Evolutionary conservation across 192 early-diverging fungal species (phyloP).

Genomic region (Backusella mclennaniae): DNA sequence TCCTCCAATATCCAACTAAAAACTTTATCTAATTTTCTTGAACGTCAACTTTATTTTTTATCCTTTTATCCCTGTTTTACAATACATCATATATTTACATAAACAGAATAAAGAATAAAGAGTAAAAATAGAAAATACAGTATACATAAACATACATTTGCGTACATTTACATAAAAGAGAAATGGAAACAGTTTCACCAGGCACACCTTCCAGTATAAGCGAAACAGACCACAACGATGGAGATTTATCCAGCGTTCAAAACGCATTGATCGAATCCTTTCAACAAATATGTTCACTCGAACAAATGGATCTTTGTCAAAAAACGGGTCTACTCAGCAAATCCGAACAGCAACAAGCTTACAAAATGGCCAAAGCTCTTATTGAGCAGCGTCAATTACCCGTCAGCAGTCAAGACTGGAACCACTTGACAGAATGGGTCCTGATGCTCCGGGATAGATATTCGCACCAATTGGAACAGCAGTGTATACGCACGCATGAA

Average conservation of each 20-base stretch:
- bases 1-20: not conserved
- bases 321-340: not conserved
- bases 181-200: constrained; percentile 2
- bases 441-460: constrained; percentile 15
- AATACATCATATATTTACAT: not conserved
- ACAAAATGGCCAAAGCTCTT: constrained; percentile 5
- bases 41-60: not conserved
- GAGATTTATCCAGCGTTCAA: not conserved
- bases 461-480: not conserved
- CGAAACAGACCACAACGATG: not conserved
- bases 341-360: constrained; percentile 9
- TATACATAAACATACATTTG: not conserved
- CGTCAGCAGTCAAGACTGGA: constrained; percentile 1
- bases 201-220: not conserved
- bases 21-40: not conserved
- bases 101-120: not conserved
- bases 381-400: constrained; percentile 11
- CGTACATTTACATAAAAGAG: not conserved
- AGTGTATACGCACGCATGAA: not conserved
- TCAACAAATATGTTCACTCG: constrained; percentile 9
- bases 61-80: not conserved
- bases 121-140: not conserved
- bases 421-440: constrained; percentile 10
- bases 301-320: constrained; percentile 14
- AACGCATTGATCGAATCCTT: constrained; percentile 7